A percentile compares a stretch with the other conserved stretches of the same genome.
Evolutionary conservation across 768 basidiomycete genomes (phyloP).

Genomic region (Boletus tylopilopsis): DNA sequence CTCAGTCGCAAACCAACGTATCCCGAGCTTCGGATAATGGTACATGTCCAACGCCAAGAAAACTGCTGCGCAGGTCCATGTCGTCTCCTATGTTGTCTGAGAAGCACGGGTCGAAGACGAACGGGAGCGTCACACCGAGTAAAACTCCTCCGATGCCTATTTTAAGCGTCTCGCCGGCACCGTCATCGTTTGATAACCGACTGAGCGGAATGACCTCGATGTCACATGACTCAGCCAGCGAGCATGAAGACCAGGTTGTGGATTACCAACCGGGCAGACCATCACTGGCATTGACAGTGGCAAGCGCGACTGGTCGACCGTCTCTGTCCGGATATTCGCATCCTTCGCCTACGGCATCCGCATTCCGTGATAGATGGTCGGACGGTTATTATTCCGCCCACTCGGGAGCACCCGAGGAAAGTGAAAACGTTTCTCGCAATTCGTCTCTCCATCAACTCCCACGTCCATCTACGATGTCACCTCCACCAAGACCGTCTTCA

Average conservation of each 20-base stretch:
- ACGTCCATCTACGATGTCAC: constrained; percentile 40
- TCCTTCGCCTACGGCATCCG: constrained; percentile 73
- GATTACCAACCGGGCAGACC: constrained; percentile 33
- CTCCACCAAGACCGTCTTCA: constrained; percentile 61
- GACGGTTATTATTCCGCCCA: constrained; percentile 31
- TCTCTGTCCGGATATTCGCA: constrained; percentile 69
- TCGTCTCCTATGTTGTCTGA: constrained; percentile 56
- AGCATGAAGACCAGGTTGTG: constrained; percentile 34
- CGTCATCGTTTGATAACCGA: constrained; percentile 24
- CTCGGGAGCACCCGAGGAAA: constrained; percentile 20
- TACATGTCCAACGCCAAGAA: constrained; percentile 11
- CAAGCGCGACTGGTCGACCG: constrained; percentile 38
- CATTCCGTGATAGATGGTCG: constrained; percentile 60
- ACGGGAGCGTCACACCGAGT: constrained; percentile 24
- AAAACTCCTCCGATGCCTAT: constrained; percentile 45
- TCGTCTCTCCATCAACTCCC: constrained; percentile 19
- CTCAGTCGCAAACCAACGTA: constrained; percentile 56
- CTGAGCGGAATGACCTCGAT: constrained; percentile 21
- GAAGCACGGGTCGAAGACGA: constrained; percentile 34
- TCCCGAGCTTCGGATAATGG: constrained; percentile 15
- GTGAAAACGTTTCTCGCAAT: constrained; percentile 16
- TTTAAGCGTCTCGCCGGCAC: constrained; percentile 28
- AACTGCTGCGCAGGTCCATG: constrained; percentile 42
- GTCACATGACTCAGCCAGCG: constrained; percentile 37
- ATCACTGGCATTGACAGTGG: constrained; percentile 51